Base-by-base conservation (phyloP, 352 stramenopile genomes). In the Phytopythium helicoides region DNA sequence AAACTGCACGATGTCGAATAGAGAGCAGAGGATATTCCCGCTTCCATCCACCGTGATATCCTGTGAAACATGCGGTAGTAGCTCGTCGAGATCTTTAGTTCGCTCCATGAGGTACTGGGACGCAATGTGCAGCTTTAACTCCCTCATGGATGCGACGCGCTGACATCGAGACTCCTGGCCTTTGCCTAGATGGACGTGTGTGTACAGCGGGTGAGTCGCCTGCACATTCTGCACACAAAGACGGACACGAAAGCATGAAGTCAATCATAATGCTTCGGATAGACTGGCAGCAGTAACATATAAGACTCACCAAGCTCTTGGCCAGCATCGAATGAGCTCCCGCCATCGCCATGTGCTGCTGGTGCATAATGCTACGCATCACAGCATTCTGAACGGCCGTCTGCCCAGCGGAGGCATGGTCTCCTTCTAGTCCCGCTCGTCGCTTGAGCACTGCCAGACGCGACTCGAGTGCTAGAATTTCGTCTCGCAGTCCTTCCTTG, bases 1-100 rank as follows among this genome's bases (percentile, higher is more conserved):
- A 9, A 78, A 64, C 18, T 72, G 67, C 7, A 68, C 22, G 25
- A 70, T 54, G 39, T 75, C 66, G 25, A 76, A 73, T 9, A 10
- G 28, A 5, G 28, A 33, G 28, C 28, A 33, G 28, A 33, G 5
- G 5, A 33, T 33, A 9, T 77, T 66, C 0, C 67, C 64, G 15
- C 70, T 25, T 0, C 26, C 23, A 1, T 57, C 66, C 48, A 69
- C 58, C 23, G 58, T 73, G 11, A 51, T 28, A 18, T 71, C 58
- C n/a, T 76, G 60, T 1, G 67, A 66, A 3, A 56, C 50, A 28
- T 64, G 59, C 2, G 48, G 46, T 21, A 52, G 41, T 33, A 37
- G 37, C 6, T 68, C 37, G 21, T 73, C 54, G 11, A 45, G 22
- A 26, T 21, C 19, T 11, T 23, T 8, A 23, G 42, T 47, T 16